Base-by-base conservation (phyloP, 805 yeast species). In the Metschnikowia sp. region DNA sequence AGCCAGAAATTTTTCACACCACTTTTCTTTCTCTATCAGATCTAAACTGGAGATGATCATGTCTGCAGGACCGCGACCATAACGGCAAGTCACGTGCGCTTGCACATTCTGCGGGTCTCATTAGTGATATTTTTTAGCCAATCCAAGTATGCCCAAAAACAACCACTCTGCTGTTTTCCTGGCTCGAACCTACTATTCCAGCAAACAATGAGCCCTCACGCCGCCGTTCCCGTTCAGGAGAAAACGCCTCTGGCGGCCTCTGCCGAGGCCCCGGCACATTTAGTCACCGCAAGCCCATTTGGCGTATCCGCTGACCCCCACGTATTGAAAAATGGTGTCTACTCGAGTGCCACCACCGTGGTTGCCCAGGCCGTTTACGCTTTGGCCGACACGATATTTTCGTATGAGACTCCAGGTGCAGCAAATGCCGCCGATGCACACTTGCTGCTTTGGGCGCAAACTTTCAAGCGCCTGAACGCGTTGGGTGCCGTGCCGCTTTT, bases 281-380 rank as follows among this genome's bases (percentile, higher is more conserved):
- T 47, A 15, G 44, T 52, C 37, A 48, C 42, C 18, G 52, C 63
- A 15, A 61, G 57, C 50, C 88, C 89, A 8, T 84, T 83, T 62
- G 88, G 86, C 8, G 56, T 78, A 19, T 74, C 82, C n/a, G 68
- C 76, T 18, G 85, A 82, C 59, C 85, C 86, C 8, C 65, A 67
- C 44, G 65, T 71, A 33, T 59, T 83, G 39, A 71, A 68, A 40
- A 79, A 77, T 38, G 63, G 76, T 10, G 70, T 68, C 32, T 78
- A 81, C 57, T 75, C 82, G 22, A 74, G 84, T 22, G 81, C 87
- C 11, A 69, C 72, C 41, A 75, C 81, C 41, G 68, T 82, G 32
- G 71, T 83, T 50, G 66, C 74, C 46, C 79, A 84, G 47, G 73
- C 84, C 6, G 61, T 83, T 30, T 83, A 81, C 59, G 61, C 78